A percentile compares a stretch with the other conserved stretches of the same genome.
phyloP scores from a whole-genome alignment of 257 asterid species.

The Plantago major region DNA sequence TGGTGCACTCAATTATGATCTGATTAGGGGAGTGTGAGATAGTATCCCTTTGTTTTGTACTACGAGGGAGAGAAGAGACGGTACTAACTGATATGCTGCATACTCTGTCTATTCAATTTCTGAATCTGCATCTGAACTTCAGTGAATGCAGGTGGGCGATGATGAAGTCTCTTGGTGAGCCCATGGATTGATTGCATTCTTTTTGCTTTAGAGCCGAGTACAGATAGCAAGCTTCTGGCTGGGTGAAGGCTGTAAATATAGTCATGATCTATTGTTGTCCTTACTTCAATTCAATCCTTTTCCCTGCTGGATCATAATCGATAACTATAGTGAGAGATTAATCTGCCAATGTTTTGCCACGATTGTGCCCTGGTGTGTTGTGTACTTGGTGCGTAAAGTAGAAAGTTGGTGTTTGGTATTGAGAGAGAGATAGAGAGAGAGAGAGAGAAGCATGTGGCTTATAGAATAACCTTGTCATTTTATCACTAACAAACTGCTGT shows the following conservation, averaged over 20 bases:
- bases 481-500: slow-evolving; percentile 9
- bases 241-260: slow-evolving; percentile 40
- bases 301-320: slow-evolving; percentile 20
- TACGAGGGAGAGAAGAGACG: neutral
- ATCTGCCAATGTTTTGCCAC: slow-evolving; percentile 24
- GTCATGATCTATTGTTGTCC: slow-evolving; percentile 10
- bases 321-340: slow-evolving; percentile 22
- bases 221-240: slow-evolving; percentile 29
- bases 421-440: neutral
- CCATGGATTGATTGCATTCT: slow-evolving; percentile 6
- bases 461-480: neutral
- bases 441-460: slow-evolving; percentile 6
- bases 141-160: slow-evolving; percentile 75
- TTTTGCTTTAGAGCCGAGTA: slow-evolving; percentile 21
- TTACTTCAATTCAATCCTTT: slow-evolving; percentile 14
- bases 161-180: slow-evolving; percentile 35
- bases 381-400: neutral
- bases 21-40: neutral
- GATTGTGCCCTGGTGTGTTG: slow-evolving; percentile 9
- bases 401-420: neutral
- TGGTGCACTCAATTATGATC: neutral
- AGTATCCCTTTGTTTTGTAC: neutral
- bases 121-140: slow-evolving; percentile 24
- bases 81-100: neutral
- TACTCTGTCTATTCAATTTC: slow-evolving; percentile 8